Evolutionary conservation across 2,329 filamentous ascomycete species (phyloP).

Genomic region (Xylariales sp.): DNA sequence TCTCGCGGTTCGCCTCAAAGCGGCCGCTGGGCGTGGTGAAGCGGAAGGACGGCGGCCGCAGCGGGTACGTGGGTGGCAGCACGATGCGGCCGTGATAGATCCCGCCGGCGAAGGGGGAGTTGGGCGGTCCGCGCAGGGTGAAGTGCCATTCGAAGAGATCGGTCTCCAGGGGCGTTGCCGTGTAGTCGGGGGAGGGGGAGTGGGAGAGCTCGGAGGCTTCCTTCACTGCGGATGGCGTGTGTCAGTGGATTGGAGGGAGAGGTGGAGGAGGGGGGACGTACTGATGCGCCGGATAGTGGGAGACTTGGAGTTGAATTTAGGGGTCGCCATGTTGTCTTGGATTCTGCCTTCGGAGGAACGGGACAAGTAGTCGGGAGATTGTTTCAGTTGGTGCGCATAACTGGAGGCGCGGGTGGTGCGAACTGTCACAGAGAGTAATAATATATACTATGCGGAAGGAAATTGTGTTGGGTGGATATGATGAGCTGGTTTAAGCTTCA

Average conservation of each 20-base stretch:
- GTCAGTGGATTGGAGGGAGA: constrained; percentile 1
- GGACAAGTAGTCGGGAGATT: no score
- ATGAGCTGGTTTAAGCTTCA: no score
- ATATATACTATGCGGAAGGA: no score
- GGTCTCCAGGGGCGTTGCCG: constrained; percentile 76
- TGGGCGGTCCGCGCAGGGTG: constrained; percentile 84
- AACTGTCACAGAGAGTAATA: no score
- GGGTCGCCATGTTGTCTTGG: constrained; percentile 38
- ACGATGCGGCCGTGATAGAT: constrained; percentile 96
- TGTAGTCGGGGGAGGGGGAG: constrained; percentile 78
- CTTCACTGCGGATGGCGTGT: constrained; percentile 56
- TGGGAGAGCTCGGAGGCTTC: constrained; percentile 84
- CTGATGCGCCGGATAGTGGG: constrained; percentile 81
- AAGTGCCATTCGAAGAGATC: constrained; percentile 99
- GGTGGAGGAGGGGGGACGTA: constrained; percentile 35
- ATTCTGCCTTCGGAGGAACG: no score
- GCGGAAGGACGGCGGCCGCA: constrained; percentile 90
- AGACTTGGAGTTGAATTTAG: constrained; percentile 66
- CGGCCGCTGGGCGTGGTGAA: constrained; percentile 88
- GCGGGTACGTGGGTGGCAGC: constrained; percentile 82
- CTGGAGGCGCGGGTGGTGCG: no score
- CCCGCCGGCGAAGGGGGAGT: constrained; percentile 72
- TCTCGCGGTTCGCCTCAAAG: constrained; percentile 95
- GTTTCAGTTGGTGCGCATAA: no score
- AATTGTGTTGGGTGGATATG: no score